Evolutionary conservation across 2,329 filamentous ascomycete species (phyloP).

Genomic region (Ophiostoma ulmi): DNA sequence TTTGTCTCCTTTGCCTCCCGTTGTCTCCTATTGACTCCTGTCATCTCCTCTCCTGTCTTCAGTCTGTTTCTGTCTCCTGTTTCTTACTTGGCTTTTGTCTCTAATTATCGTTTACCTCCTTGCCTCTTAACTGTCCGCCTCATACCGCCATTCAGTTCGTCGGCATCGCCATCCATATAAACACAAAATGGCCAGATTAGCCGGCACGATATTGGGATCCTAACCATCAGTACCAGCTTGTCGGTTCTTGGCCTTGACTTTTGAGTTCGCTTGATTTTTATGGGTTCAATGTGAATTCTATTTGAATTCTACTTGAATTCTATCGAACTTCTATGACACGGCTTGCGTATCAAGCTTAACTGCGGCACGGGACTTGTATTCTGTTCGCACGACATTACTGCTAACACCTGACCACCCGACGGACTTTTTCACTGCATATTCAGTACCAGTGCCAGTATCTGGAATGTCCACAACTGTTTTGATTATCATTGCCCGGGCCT

Average conservation of each 20-base stretch:
- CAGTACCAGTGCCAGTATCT: background rate
- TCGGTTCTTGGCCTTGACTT: background rate
- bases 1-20: background rate
- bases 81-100: background rate
- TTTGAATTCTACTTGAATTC: background rate
- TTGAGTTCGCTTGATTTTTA: no score
- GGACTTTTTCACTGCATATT: background rate
- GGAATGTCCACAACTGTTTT: no score
- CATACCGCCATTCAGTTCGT: background rate
- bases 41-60: constrained; percentile 3
- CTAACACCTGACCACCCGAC: background rate
- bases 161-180: constrained; percentile 12
- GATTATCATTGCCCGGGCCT: no score
- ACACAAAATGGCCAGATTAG: constrained; percentile 7
- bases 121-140: background rate
- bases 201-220: background rate
- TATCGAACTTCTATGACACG: background rate
- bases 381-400: background rate
- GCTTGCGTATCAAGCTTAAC: background rate
- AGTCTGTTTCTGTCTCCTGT: no score
- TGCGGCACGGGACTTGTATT: constrained; percentile 1
- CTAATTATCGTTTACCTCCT: background rate
- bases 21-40: background rate
- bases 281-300: background rate
- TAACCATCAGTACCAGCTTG: background rate